Base-by-base conservation (phyloP, 805 yeast species). In the Wickerhamiella parazyma region DNA sequence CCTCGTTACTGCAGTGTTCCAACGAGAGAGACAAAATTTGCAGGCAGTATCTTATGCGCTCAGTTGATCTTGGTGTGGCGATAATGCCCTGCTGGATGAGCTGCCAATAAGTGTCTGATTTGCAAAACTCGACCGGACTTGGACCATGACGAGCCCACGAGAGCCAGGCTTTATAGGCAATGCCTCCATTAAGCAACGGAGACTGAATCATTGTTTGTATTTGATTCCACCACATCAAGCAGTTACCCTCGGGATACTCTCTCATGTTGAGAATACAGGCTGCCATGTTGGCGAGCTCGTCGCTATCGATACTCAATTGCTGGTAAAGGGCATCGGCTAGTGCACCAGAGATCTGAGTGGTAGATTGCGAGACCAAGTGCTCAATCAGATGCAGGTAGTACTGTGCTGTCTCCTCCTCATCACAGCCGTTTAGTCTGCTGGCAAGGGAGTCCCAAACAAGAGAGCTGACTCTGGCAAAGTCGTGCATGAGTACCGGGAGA, bases 11-110 rank as follows among this genome's bases (percentile, higher is more conserved):
- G 45, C 39, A 36, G 3, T n/a, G 61, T 49, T 71, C 72, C 12
- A 85, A 64, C 0, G 93, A 69, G 17, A 72, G 57, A 50, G 78
- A 77, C 26, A 84, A 55, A 12, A 82, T 72, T 0, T 87, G 76
- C 21, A 84, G 60, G 10, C 78, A 67, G 54, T 74, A 74, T 56
- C 84, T 85, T 41, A 82, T 70, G 45, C 70, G 75, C 46, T 83
- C 93, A 53, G 80, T 86, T 11, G 45, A 1, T 70, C 62, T 2
- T 58, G 52, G 44, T 75, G 20, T 5, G 12, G 10, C 68, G 12
- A 69, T 66, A 33, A 83, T 59, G 2, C 83, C 80, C 20, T 51
- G 49, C 52, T 80, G 83, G 17, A 83, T 55, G 11, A 55, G 52
- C 3, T 47, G 38, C 91, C 93, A 83, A 50, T 76, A 79, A 1